Evolutionary conservation across 2,329 filamentous ascomycete species (phyloP).

Genomic region (Fusarium oligoseptatum): DNA sequence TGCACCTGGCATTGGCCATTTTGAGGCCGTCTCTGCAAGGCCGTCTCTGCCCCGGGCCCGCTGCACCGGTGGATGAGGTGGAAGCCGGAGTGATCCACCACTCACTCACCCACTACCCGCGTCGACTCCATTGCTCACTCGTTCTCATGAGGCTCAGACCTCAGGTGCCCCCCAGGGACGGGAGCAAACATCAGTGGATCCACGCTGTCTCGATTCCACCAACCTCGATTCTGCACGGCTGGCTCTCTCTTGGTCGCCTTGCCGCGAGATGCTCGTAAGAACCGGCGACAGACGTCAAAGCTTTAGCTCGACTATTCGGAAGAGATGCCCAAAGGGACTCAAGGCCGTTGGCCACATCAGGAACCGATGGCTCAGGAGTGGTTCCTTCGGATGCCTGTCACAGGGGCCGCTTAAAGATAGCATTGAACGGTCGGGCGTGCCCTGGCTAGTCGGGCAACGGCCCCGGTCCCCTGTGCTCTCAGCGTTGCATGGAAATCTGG

Average conservation of each 20-base stretch:
- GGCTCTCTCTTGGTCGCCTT: slow-evolving; percentile 15
- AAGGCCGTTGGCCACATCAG: slow-evolving; percentile 28
- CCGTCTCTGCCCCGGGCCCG: slow-evolving; percentile 1
- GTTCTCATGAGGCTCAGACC: slow-evolving; percentile 26
- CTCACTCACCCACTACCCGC: slow-evolving; percentile 1
- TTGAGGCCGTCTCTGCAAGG: not conserved
- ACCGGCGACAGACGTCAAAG: slow-evolving; percentile 17
- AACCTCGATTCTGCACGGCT: slow-evolving; percentile 1
- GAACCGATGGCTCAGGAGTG: slow-evolving; percentile 32
- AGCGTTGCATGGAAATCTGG: slow-evolving; percentile 45
- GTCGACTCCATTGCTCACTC: slow-evolving; percentile 13
- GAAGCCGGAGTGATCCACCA: slow-evolving; percentile 13
- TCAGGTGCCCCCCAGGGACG: slow-evolving; percentile 24
- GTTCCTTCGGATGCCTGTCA: slow-evolving; percentile 2
- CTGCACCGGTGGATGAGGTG: not conserved
- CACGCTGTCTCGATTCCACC: slow-evolving; percentile 30
- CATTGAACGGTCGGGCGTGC: slow-evolving; percentile 16
- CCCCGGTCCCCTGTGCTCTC: slow-evolving; percentile 29
- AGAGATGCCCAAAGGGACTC: slow-evolving; percentile 33
- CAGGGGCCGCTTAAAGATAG: slow-evolving; percentile 27
- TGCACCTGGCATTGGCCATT: not conserved
- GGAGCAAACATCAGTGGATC: slow-evolving; percentile 32
- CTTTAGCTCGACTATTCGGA: slow-evolving; percentile 20
- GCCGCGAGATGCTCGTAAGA: slow-evolving; percentile 32
- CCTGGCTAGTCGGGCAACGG: slow-evolving; percentile 32